Conservation (phyloP, 2,329 filamentous ascomycete genomes). For the Coniosporium tulheliwenetii region DNA sequence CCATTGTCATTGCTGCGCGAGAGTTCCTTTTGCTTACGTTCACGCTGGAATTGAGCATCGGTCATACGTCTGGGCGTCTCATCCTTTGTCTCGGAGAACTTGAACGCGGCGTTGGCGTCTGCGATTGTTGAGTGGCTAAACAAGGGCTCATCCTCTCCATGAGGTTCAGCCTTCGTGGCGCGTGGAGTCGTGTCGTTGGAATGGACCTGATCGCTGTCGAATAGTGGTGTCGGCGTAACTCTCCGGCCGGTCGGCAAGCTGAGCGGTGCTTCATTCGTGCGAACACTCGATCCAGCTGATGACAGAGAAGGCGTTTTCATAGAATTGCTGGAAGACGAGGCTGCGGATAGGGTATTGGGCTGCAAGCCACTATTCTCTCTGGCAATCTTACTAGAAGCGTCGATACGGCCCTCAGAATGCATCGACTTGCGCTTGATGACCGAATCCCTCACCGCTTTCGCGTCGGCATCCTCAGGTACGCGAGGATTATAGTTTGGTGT, state of each 20-base stretch:
- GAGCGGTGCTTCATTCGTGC: not conserved
- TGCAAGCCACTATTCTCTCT: not conserved
- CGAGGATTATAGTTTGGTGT: too few species aligned
- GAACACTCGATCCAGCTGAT: slow-evolving; percentile 1
- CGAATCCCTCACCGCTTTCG: too few species aligned
- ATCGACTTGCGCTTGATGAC: too few species aligned
- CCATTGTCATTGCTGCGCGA: slow-evolving; percentile 39
- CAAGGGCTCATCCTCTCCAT: slow-evolving; percentile 8
- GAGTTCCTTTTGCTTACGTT: slow-evolving; percentile 53
- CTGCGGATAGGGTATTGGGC: not conserved
- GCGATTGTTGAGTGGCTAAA: slow-evolving; percentile 10
- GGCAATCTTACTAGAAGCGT: too few species aligned
- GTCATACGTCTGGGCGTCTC: slow-evolving; percentile 43
- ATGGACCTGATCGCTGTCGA: not conserved
- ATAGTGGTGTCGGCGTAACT: not conserved
- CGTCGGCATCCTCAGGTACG: too few species aligned
- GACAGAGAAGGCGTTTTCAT: slow-evolving; percentile 3
- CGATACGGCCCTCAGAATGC: too few species aligned
- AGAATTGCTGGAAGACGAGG: slow-evolving; percentile 1
- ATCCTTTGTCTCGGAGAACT: slow-evolving; percentile 39
- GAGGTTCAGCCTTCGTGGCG: slow-evolving; percentile 2
- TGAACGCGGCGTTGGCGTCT: not conserved
- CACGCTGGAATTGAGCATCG: slow-evolving; percentile 70
- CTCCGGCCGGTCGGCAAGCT: not conserved
- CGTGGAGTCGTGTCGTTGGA: slow-evolving; percentile 3